Evolutionary conservation across 768 basidiomycete species (phyloP), one percentile per base, ranked within the genome.

Genomic region (Sporobolomyces roseus): DNA sequence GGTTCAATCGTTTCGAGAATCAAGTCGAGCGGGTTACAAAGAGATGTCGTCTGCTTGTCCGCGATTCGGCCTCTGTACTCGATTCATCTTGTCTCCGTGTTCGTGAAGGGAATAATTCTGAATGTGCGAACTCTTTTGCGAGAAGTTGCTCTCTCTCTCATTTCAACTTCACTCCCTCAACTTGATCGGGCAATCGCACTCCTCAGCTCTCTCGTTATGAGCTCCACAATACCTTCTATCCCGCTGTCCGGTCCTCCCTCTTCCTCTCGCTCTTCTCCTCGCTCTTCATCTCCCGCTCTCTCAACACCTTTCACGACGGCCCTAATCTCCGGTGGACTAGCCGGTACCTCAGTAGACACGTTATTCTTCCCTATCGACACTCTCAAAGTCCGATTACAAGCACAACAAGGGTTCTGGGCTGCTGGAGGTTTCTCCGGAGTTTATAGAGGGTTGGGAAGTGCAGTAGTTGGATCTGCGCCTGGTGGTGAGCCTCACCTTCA

Each of bases 311-410:
- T 73, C 61, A 9, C 33, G 5, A 38, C 60, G 36, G 54, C 63
- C 23, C 53, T 54, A 23, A 43, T 92, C 89, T 88, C 90, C 49
- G 92, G 94, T 30, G 93, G 89, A 27, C 78, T 87, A n/a, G 91
- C 96, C 36, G 94, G 94, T 32, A 88, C 91, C 12, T 84, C 91
- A 3, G 94, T 97, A 23, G 94, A 99, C 80, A 84, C 97, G 51
- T 84, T 96, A 27, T 93, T 99, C 81, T 99, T 92, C 78, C 94
- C 94, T 2, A 86, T 99, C 65, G 94, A 99, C 80, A 96, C 94
- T 1, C 80, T 98, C 77, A 99, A 99, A 80, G 98, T 96, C 45
- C 87, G 94, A 54, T 83, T 96, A 38, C 94, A 99, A 75, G 88
- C 92, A 9, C 78, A 86, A 4, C 87, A 90, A 75, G 96, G 94